Conservation (phyloP, 1,139 yeast genomes). For the Debaryomyces nepalensis region DNA sequence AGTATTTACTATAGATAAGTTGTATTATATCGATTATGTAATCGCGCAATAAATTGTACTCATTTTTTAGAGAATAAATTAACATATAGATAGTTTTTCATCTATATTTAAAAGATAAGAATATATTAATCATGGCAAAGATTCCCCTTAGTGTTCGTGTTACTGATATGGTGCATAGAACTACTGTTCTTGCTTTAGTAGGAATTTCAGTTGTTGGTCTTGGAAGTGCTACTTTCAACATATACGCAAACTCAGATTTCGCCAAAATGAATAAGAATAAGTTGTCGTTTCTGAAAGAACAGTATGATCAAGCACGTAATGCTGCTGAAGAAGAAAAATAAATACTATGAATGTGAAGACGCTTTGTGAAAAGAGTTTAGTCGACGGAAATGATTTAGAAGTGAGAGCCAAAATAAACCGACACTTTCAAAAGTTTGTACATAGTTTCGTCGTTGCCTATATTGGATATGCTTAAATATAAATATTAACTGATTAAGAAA, state of each 20-base stretch:
- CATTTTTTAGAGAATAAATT: constrained; percentile 5
- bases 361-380: background rate
- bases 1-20: constrained; percentile 36
- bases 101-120: background rate
- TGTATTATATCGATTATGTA: constrained; percentile 16
- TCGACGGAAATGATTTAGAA: constrained; percentile 1
- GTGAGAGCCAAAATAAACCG: background rate
- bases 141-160: constrained; percentile 55
- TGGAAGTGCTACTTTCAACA: constrained; percentile 64
- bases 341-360: background rate
- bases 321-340: constrained; percentile 16
- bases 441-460: constrained; percentile 8
- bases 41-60: constrained; percentile 8
- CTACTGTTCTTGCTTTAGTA: constrained; percentile 75
- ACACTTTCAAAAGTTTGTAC: constrained; percentile 8
- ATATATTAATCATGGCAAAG: constrained; percentile 22
- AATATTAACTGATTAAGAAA: constrained; percentile 2
- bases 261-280: constrained; percentile 49
- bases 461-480: background rate
- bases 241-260: constrained; percentile 60
- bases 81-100: background rate
- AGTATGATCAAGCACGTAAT: constrained; percentile 33
- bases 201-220: constrained; percentile 58
- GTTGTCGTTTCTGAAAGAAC: constrained; percentile 41
- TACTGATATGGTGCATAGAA: constrained; percentile 83